Evolutionary conservation across 257 asterid species (phyloP), one percentile per base, ranked within the genome.

Genomic region (Solanum tacnaense): DNA sequence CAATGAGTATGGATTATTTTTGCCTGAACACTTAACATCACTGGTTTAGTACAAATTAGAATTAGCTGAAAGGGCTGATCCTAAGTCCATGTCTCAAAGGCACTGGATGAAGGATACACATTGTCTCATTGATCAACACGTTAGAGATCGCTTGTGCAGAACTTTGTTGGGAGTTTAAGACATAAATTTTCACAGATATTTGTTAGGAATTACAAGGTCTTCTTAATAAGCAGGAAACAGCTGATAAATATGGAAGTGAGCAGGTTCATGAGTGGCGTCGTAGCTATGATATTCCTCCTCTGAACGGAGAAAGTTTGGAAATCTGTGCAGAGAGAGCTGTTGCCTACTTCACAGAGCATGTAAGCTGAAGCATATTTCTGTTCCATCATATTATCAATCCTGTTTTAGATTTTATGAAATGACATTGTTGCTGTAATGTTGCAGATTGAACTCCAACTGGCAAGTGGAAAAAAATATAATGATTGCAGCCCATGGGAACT

Each of bases 251-350:
- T 29, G 99, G 99, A 44, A 92, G 92, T 56, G 98, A 96, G 85
- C 91, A 96, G 91, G 99, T 97, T 90, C 99, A 96, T 44, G 98
- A 92, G 88, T 96, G 99, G 99, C 90, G 99, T 76, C 98, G 99
- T 68, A 97, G 99, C 91, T 97, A 95, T 89, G 98, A 95, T 89
- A 93, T 90, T 71, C 99, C 98, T 86, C 99, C 99, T 85, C 99
- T 99, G 74, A 93, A 94, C 41, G 99, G 99, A 1, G 99, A 97
- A 92, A 97, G 99, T 90, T 93, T 97, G 93, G 99, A 97, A 92
- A 97, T 97, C 98, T 97, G 99, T 89, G 99, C 98, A 58, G 95
- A 94, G 90, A 95, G 99, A 94, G 99, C 99, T 18, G 99, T 97
- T 89, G 99, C 98, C 56, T 97, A 96, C 94, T 97, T 97, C 72